Evolutionary conservation across 1,139 yeast species (phyloP), one percentile per base, ranked within the genome.

Genomic region (Geotrichum bryndzae): DNA sequence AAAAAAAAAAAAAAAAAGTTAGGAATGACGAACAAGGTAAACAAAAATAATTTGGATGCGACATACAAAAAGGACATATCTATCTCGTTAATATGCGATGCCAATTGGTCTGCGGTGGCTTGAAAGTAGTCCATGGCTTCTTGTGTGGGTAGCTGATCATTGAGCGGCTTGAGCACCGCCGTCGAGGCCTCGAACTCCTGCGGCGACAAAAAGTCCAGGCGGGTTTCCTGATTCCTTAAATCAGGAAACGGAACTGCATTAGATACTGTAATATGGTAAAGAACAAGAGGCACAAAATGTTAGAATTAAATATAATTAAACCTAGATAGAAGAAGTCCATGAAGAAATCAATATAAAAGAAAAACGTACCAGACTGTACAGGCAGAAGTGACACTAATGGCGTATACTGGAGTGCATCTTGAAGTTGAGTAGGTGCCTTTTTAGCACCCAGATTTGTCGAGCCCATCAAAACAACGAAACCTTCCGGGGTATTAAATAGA

Each of bases 401-500:
- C n/a, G 64, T 62, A 41, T 58, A 62, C 38, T 62, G 64, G 5
- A 62, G 57, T 18, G 64, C 64, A 46, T 62, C 64, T 54, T 52
- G 50, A 8, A 60, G 57, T 56, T 53, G 54, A 8, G 61, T 59
- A 7, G 64, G 64, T 33, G 64, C 64, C 41, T 29, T 50, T 41
- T 56, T 61, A 51, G 56, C 51, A 41, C 56, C 57, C 4, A 45
- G 35, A 23, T 35, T 51, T 29, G 59, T 27, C 59, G 45, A 41
- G 25, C 51, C 59, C 59, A 51, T 46, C 48, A 18, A 51, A 29
- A 11, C 54, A 51, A 27, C 7, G 1, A 25, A 31, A 29, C 35
- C 1, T 3, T 18, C 3, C 7, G 10, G 6, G 5, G 6, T 15
- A 18, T 31, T 15, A 31, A 29, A 29, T 22, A 22, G 23, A 23